Evolutionary conservation across 176 grass and related monocot genomes (phyloP).

Genomic region (Elymus sibiricus): DNA sequence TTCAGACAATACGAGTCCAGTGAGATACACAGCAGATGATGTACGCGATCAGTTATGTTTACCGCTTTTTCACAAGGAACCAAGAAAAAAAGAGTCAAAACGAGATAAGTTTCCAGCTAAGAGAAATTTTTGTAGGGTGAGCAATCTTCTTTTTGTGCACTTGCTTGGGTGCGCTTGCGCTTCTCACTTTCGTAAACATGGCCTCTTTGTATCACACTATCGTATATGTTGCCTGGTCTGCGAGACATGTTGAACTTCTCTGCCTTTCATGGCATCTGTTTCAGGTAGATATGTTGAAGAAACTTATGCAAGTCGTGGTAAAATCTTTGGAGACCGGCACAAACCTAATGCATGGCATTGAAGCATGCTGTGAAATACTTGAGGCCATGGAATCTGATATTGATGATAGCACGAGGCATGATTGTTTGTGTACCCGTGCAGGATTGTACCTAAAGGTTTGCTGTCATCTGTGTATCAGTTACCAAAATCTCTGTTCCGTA

Average conservation of each 20-base stretch:
- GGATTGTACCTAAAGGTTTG: constrained; percentile 83
- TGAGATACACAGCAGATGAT: constrained; percentile 75
- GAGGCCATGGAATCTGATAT: constrained; percentile 51
- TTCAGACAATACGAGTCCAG: constrained; percentile 58
- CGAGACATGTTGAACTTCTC: constrained; percentile 30
- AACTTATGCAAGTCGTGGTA: constrained; percentile 59
- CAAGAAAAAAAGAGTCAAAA: constrained; percentile 24
- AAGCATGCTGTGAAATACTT: constrained; percentile 84
- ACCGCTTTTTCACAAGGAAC: constrained; percentile 51
- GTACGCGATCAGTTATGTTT: constrained; percentile 52
- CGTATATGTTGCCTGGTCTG: constrained; percentile 11
- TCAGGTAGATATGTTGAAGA: constrained; percentile 81
- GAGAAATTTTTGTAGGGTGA: constrained; percentile 56
- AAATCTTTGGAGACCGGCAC: constrained; percentile 48
- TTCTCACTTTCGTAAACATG: neutral
- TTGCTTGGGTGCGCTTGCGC: neutral
- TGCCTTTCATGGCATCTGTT: constrained; percentile 42
- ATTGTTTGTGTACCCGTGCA: constrained; percentile 81
- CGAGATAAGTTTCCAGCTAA: constrained; percentile 27
- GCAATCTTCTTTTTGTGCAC: neutral
- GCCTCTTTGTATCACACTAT: neutral
- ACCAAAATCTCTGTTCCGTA: constrained; percentile 6
- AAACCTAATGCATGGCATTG: constrained; percentile 68
- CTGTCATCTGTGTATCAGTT: constrained; percentile 28
- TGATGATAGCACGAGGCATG: constrained; percentile 46